Evolutionary conservation across 495 filamentous ascomycete species (phyloP).

Genomic region (Penicillium malachiteum): DNA sequence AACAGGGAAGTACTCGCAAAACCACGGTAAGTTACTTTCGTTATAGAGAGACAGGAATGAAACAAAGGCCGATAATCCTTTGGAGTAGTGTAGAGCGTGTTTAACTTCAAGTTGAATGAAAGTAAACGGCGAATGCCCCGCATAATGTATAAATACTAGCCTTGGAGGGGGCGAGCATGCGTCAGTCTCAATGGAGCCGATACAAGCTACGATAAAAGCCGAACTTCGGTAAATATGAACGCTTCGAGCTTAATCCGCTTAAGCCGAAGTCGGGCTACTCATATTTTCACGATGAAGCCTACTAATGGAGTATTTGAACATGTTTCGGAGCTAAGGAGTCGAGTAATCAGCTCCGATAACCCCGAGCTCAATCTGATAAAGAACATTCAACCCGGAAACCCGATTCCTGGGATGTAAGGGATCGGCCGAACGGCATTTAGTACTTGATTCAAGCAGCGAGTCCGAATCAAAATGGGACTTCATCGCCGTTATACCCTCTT

Average conservation of each 20-base stretch:
- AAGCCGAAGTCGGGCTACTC: not conserved
- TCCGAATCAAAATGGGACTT: too few species aligned
- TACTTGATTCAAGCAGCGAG: too few species aligned
- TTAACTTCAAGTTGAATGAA: not conserved
- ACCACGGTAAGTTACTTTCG: not conserved
- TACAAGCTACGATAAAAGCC: not conserved
- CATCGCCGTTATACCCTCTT: too few species aligned
- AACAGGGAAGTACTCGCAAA: not conserved
- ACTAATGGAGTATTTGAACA: not conserved
- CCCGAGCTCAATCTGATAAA: slow-evolving; percentile 6
- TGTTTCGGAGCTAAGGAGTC: not conserved
- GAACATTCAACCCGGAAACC: not conserved
- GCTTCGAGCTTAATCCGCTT: not conserved
- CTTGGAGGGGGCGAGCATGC: slow-evolving; percentile 5
- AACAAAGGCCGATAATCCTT: not conserved
- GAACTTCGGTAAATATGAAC: not conserved
- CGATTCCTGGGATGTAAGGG: slow-evolving; percentile 1
- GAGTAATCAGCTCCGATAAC: not conserved
- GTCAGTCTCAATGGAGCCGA: not conserved
- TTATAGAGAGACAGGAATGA: not conserved
- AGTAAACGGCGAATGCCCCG: not conserved
- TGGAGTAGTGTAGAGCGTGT: not conserved
- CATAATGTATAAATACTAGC: not conserved
- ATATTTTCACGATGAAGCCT: not conserved
- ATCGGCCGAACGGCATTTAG: not conserved